A percentile compares a stretch with the other conserved stretches of the same genome.
Evolutionary conservation across 2,329 filamentous ascomycete species (phyloP).

Genomic region (Berkeleyomyces rouxiae): DNA sequence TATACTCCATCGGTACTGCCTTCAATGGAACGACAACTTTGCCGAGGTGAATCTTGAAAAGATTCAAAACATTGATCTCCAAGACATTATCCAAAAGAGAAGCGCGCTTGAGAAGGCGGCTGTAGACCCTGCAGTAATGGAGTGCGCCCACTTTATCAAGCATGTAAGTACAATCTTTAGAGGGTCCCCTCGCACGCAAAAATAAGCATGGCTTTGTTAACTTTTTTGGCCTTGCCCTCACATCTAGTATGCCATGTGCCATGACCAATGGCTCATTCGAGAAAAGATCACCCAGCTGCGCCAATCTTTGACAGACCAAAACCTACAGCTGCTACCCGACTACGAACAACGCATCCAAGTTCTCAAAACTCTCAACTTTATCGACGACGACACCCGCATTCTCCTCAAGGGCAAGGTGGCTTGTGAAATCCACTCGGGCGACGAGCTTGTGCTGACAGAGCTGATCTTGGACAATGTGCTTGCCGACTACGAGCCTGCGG

Average conservation of each 20-base stretch:
- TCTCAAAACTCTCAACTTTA: conserved; percentile 78
- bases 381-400: conserved; percentile 73
- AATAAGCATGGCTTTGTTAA: not conserved
- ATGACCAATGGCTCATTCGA: conserved; percentile 91
- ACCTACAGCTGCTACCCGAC: conserved; percentile 85
- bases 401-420: conserved; percentile 96
- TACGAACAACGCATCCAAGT: conserved; percentile 92
- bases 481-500: conserved; percentile 84
- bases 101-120: conserved; percentile 44
- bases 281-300: conserved; percentile 81
- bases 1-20: conserved; percentile 58
- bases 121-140: conserved; percentile 46
- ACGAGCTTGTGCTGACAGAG: conserved; percentile 90
- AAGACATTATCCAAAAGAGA: conserved; percentile 63
- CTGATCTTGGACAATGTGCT: conserved; percentile 93
- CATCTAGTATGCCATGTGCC: conserved; percentile 72
- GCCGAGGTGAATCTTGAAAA: conserved; percentile 69
- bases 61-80: conserved; percentile 66
- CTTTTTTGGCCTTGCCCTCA: not conserved
- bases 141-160: conserved; percentile 67
- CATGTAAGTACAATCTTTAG: conserved; percentile 46
- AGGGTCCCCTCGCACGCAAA: not conserved
- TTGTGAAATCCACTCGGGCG: conserved; percentile 93
- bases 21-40: conserved; percentile 37
- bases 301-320: conserved; percentile 85